Evolutionary conservation across 768 basidiomycete genomes (phyloP).

Genomic region (Leccinum aurantiacum): DNA sequence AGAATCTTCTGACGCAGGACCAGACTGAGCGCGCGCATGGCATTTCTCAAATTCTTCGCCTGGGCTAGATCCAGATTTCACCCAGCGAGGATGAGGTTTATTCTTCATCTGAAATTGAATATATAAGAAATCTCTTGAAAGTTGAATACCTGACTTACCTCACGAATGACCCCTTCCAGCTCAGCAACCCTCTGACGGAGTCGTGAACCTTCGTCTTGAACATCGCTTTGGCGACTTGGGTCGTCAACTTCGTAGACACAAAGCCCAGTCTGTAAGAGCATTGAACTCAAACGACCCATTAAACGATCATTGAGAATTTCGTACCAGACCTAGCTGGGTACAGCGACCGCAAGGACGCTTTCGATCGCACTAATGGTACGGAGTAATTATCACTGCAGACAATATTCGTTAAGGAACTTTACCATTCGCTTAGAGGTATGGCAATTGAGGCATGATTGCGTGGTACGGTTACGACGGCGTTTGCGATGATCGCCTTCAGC

Average conservation of each 20-base stretch:
- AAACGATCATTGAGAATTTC: constrained; percentile 30
- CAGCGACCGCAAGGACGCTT: constrained; percentile 49
- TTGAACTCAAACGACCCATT: constrained; percentile 15
- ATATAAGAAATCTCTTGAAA: neutral
- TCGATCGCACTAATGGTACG: constrained; percentile 41
- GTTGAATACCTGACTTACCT: constrained; percentile 41
- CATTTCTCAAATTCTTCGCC: constrained; percentile 29
- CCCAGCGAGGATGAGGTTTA: constrained; percentile 70
- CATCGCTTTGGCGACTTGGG: constrained; percentile 51
- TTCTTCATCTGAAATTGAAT: constrained; percentile 55
- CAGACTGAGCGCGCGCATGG: constrained; percentile 22
- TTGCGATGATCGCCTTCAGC: constrained; percentile 56
- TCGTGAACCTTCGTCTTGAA: constrained; percentile 61
- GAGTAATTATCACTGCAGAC: neutral
- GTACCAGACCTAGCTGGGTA: constrained; percentile 41
- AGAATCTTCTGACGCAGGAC: constrained; percentile 16
- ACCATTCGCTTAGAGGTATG: constrained; percentile 77
- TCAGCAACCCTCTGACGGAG: constrained; percentile 77
- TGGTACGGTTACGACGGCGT: constrained; percentile 68
- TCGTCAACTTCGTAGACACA: constrained; percentile 87
- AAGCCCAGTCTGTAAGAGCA: constrained; percentile 58
- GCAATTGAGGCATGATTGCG: constrained; percentile 72
- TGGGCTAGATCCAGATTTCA: constrained; percentile 27
- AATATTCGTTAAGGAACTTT: constrained; percentile 9
- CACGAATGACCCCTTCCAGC: constrained; percentile 81